Base-by-base conservation (phyloP, 768 basidiomycete species). In the Phanerochaete carnosa region DNA sequence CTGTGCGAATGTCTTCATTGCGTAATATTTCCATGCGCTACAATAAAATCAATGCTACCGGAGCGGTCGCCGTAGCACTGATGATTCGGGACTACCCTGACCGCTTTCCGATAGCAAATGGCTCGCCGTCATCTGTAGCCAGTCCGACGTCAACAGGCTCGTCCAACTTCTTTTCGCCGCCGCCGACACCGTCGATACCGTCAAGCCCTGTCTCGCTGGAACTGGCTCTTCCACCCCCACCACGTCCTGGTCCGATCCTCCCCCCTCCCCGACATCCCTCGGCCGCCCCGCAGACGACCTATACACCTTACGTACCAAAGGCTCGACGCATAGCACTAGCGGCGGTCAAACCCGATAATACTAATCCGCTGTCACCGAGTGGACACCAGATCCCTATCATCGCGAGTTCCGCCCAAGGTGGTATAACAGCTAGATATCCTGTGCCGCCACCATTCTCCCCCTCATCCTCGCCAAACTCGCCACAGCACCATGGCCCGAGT, bases 61-160 rank as follows among this genome's bases (percentile, higher is more conserved):
- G 95, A 33, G 94, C 90, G 8, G 94, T 98, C 5, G 91, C 94
- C 0, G 80, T 98, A 13, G 95, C 96, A 0, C 81, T 97, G 55
- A 95, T 99, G 93, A 95, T 98, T 63, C 85, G 92, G 55, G 96
- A 99, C 73, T 98, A 98, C 69, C 92, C 94, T 3, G 94, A 97
- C 64, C 80, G 88, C 45, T 82, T 87, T 64, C 74, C 76, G 1
- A 59, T 66, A 13, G 59, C 71, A 22, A 65, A 67, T 30, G 66
- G 70, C 29, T 60, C 68, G 11, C 11, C 39, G 19, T 43, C 39
- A 43, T 43, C 39, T 4, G 19, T 43, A 43, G 37, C 63, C 19
- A 66, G 65, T 3, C 63, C 71, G 2, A 66, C 72, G 3, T 56
- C 68, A 1, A 62, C 69, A 23, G 66, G 65, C 13, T 68, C 72